Percentiles rank a stretch among this genome's conserved stretches.
Conservation (phyloP, 148 eudicot genomes). For the Arctostaphylos glauca region DNA sequence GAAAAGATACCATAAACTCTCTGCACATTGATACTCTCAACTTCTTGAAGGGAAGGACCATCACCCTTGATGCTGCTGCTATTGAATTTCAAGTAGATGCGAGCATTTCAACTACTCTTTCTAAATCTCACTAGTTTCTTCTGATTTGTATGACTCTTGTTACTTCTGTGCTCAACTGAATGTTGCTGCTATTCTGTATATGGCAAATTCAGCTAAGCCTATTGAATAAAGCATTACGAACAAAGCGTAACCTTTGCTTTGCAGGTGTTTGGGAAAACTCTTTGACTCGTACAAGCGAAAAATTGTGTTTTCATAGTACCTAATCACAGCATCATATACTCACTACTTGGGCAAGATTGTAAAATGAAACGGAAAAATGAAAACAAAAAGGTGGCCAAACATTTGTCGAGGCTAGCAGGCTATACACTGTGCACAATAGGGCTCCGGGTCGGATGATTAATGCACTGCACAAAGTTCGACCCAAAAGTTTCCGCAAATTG, state of each 20-base stretch:
- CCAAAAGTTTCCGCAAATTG: background rate
- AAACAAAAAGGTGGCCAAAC: too few species aligned
- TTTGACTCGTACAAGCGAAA: background rate
- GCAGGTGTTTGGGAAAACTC: background rate
- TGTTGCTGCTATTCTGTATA: background rate
- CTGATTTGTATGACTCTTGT: background rate
- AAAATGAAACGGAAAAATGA: too few species aligned
- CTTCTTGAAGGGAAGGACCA: slow-evolving; percentile 44
- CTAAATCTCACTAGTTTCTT: slow-evolving; percentile 11
- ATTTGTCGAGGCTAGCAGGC: too few species aligned
- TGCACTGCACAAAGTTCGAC: background rate
- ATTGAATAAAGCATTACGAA: too few species aligned
- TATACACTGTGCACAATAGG: too few species aligned
- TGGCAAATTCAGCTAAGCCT: background rate
- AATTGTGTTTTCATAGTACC: background rate
- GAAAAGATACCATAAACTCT: slow-evolving; percentile 51
- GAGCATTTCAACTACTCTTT: background rate
- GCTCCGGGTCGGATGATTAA: background rate
- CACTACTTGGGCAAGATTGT: too few species aligned
- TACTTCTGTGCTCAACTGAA: background rate
- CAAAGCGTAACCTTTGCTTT: background rate
- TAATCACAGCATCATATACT: background rate
- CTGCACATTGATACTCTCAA: slow-evolving; percentile 68
- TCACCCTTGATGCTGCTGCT: background rate
- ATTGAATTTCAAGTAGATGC: slow-evolving; percentile 13